Evolutionary conservation across 257 asterid species (phyloP), one percentile per base, ranked within the genome.

Genomic region (Rehmannia glutinosa): DNA sequence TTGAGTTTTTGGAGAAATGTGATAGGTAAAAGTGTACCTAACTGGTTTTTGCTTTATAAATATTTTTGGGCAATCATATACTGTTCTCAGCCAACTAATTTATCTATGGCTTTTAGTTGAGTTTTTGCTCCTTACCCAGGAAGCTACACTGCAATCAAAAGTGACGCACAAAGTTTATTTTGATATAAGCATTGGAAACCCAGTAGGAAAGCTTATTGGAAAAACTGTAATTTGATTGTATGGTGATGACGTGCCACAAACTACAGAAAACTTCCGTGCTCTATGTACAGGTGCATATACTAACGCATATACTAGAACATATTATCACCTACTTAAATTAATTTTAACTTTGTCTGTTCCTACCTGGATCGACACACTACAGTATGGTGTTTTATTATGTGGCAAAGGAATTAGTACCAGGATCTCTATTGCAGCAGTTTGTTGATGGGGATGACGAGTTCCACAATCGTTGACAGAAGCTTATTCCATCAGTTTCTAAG

Each of bases 401-500:
- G 78, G 46, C 81, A 1, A 84, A 85, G 81, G 80, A 85, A 70
- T 75, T 91, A 72, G 71, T 71, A 27, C 86, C 87, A 24, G 96
- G 96, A 65, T 88, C 99, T 46, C 96, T 93, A 49, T 75, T 90
- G 70, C 95, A 90, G 79, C 82, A 97, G 45, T 93, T 93, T 81
- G 96, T 93, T 32, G 96, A 93, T 62, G 99, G 97, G 62, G 99
- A 93, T 73, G 99, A 93, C 35, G 99, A 93, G 74, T 93, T 90
- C 59, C 96, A 97, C 56, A 93, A 90, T 62, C 81, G 97, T 80
- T 88, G 99, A 71, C 77, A 90, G 79, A 93, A 93, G 84, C 92
- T 93, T 71, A 93, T 93, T 66, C 97, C 99, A 27, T 90, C 96
- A n/a, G 99, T 94, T 51, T 97, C 99, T 21, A 91, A 94, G 96